These are phyloP conservation scores for Suhomyces faveliae DNA, from an alignment of 805 yeast species.

Conservation along the genomic window DNA sequence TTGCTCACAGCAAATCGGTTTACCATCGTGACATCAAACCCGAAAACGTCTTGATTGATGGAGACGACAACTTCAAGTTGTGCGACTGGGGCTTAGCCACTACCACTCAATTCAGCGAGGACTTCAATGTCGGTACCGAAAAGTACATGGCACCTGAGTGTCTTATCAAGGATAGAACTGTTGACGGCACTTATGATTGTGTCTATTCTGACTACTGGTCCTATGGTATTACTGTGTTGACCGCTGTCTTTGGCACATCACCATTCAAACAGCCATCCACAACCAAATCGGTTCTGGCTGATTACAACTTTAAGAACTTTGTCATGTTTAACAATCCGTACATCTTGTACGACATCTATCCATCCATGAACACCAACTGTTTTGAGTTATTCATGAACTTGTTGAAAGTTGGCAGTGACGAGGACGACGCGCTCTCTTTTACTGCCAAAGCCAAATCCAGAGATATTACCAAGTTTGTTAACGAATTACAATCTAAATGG, in stretches of 20 bases:
- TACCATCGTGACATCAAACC: slow-evolving; percentile 60
- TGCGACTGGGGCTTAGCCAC: slow-evolving; percentile 57
- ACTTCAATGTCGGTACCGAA: slow-evolving; percentile 54
- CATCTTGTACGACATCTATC: slow-evolving; percentile 49
- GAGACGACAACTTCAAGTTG: slow-evolving; percentile 54
- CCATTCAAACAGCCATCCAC: slow-evolving; percentile 40
- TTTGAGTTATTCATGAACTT: slow-evolving; percentile 42
- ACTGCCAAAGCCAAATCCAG: slow-evolving; percentile 21
- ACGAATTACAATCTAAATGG: slow-evolving; percentile 27
- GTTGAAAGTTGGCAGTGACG: slow-evolving; percentile 36
- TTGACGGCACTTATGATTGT: slow-evolving; percentile 35
- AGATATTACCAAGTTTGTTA: slow-evolving; percentile 34
- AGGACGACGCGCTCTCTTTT: slow-evolving; percentile 22
- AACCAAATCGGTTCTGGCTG: slow-evolving; percentile 23
- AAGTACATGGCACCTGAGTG: slow-evolving; percentile 60
- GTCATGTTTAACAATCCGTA: slow-evolving; percentile 35
- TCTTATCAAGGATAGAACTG: slow-evolving; percentile 17
- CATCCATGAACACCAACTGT: slow-evolving; percentile 43
- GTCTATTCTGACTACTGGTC: slow-evolving; percentile 54
- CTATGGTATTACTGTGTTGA: slow-evolving; percentile 49
- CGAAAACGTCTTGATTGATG: slow-evolving; percentile 52
- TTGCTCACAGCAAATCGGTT: slow-evolving; percentile 56
- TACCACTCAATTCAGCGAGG: slow-evolving; percentile 22
- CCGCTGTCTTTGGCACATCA: slow-evolving; percentile 50
- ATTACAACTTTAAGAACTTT: slow-evolving; percentile 45